Conservation (phyloP, 169 alveolate genomes). For the Sarcocystis neurona region DNA sequence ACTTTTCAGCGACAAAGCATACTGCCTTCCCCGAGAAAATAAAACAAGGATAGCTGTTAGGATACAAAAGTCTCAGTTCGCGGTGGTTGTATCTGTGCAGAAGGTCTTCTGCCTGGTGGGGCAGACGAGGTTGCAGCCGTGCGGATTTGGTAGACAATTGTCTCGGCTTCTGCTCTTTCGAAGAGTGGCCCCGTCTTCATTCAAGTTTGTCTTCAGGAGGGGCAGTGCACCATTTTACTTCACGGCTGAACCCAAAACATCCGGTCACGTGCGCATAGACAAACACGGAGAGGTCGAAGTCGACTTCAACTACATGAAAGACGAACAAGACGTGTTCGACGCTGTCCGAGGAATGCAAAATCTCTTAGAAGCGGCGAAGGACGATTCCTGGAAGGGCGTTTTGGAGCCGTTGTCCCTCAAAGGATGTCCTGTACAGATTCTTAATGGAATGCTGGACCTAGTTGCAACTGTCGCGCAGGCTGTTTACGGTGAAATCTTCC, state of each 20-base stretch:
- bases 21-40: no score
- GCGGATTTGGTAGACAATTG: not conserved
- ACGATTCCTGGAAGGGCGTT: conserved; percentile 26
- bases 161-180: not conserved
- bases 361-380: not conserved
- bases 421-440: conserved; percentile 45
- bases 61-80: no score
- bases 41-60: no score
- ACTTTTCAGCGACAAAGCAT: no score
- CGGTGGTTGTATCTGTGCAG: no score
- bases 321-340: conserved; percentile 42
- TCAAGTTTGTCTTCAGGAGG: not conserved
- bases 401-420: conserved; percentile 40
- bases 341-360: conserved; percentile 39
- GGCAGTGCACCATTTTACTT: conserved; percentile 44
- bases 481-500: conserved; percentile 3
- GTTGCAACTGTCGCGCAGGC: conserved; percentile 15
- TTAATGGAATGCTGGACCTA: conserved; percentile 54
- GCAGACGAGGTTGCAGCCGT: not conserved
- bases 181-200: no score
- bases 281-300: conserved; percentile 33
- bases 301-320: conserved; percentile 20
- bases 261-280: conserved; percentile 26
- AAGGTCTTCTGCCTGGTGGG: not conserved
- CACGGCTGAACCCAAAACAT: conserved; percentile 40